Base-by-base conservation (phyloP, 2,329 filamentous ascomycete genomes). In the Talaromyces sp. region DNA sequence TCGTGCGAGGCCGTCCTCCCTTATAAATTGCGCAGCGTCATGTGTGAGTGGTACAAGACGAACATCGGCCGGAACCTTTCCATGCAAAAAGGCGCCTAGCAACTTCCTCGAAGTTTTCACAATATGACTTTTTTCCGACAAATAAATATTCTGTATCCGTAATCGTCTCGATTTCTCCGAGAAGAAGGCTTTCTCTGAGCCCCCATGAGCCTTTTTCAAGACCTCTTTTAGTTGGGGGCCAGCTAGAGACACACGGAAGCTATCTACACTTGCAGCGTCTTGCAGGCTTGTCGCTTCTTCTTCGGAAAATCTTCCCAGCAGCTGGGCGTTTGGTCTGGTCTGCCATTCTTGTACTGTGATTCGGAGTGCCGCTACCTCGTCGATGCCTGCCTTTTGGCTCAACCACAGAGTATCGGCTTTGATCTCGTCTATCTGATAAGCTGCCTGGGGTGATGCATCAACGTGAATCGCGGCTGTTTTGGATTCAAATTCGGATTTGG, bases 391-490 rank as follows among this genome's bases (percentile, higher is more conserved):
- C 72, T 89, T 87, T 71, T 90, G 87, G 77, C 92, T 93, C 67
- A 99, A 82, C 93, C 93, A 98, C 70, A 90, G 76, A 39, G 92
- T 86, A 80, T 98, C 93, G 56, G 87, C 86, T 79, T 96, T 97
- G 75, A 98, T 87, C 72, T 90, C 82, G 45, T 90, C 87, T 69
- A 97, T 82, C 72, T 93, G 87, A 74, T 90, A 91, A 64, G 86
- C 85, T 47, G 86, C 84, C 71, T 86, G 87, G 13, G 86, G 81
- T 5, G 86, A 86, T 19, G 90, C 87, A 1, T 91, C 87, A 58
- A 93, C 87, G 75, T 96, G 90, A 67, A 97, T 96, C 5, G 93
- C 90, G 24, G 93, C 90, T 0, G 91, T 96, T 77, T 89, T 93
- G 22, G 90, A 90, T 67, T 96, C 90, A 73, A 96, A 96, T 19